Base-by-base conservation (phyloP, 176 grass and related monocot species). In the Hyparrhenia diplandra region DNA sequence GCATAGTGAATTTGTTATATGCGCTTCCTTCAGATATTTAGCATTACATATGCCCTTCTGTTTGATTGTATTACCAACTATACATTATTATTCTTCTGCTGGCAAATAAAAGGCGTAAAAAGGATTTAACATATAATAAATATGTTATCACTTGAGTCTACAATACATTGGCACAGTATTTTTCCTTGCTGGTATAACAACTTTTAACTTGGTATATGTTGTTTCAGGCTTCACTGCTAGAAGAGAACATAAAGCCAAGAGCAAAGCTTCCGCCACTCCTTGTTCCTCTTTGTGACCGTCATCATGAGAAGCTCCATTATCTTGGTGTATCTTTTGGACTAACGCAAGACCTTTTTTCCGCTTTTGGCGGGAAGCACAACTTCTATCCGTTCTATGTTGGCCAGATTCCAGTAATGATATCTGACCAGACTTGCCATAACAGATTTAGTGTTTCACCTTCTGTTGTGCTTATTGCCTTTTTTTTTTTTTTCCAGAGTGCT, bases 371-470 rank as follows among this genome's bases (percentile, higher is more conserved):
- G 75, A 98, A 91, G 80, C 95, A 91, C 43, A 70, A 81, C 27
- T 98, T 95, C 73, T 93, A 84, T 84, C 95, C 95, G 69, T 98
- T 98, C 82, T 98, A 98, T 24, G 74, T 98, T 37, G 86, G 95
- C 88, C 95, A 95, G 34, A 89, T 95, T 86, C 84, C 90, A 79
- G 92, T 98, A 88, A 94, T 57, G 52, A 76, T 81, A 69, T 76
- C 76, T 75, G 20, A 85, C 79, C 69, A 76, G 30, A 77, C 61
- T 10, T 76, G 24, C 69, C 64, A 69, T 78, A 64, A 27, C 40
- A 74, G 16, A 23, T 21, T 68, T 61, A n/a, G 23, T 80, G 30
- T 89, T 54, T 76, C 34, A 71, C 76, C 61, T 54, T 79, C 30
- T 28, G 40, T 58, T 57, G 37, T 67, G 12, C 77, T 80, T 78